Evolutionary conservation across 169 alveolate genomes (phyloP).

Genomic region (Haemoproteus tartakovskyi): DNA sequence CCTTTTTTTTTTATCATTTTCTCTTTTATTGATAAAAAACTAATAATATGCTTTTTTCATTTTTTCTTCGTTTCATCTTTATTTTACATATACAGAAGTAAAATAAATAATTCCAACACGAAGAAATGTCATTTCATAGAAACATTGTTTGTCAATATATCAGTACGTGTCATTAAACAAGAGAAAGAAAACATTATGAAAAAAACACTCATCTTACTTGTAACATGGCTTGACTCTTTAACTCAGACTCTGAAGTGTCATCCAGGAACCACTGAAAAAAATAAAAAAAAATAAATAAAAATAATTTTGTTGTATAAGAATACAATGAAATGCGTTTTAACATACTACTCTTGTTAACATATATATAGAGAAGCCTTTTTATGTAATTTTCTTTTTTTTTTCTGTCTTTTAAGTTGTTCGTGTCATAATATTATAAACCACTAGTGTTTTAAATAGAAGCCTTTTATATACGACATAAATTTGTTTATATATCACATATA

Average conservation of each 20-base stretch:
- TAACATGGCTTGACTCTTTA: constrained; percentile 59
- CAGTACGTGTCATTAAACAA: too few relatives aligned
- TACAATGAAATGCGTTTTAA: too few relatives aligned
- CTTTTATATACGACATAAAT: too few relatives aligned
- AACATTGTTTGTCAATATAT: too few relatives aligned
- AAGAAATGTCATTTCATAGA: neutral
- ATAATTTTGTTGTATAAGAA: too few relatives aligned
- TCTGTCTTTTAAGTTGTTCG: too few relatives aligned
- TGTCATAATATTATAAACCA: too few relatives aligned
- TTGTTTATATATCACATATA: neutral
- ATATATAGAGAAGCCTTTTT: too few relatives aligned
- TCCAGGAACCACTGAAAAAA: constrained; percentile 50
- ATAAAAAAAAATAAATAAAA: neutral
- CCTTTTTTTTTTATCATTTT: constrained; percentile 42
- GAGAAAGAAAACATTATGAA: too few relatives aligned
- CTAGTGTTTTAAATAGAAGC: too few relatives aligned
- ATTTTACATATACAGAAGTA: neutral
- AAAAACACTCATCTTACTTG: constrained; percentile 44
- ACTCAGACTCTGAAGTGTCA: constrained; percentile 32
- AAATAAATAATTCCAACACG: neutral
- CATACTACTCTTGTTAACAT: too few relatives aligned
- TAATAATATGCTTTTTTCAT: neutral
- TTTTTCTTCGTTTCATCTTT: constrained; percentile 3
- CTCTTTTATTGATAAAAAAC: constrained; percentile 46
- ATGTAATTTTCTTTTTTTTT: too few relatives aligned